Evolutionary conservation across 1,139 yeast species (phyloP), one percentile per base, ranked within the genome.

Genomic region (Sugiyamaella sp.): DNA sequence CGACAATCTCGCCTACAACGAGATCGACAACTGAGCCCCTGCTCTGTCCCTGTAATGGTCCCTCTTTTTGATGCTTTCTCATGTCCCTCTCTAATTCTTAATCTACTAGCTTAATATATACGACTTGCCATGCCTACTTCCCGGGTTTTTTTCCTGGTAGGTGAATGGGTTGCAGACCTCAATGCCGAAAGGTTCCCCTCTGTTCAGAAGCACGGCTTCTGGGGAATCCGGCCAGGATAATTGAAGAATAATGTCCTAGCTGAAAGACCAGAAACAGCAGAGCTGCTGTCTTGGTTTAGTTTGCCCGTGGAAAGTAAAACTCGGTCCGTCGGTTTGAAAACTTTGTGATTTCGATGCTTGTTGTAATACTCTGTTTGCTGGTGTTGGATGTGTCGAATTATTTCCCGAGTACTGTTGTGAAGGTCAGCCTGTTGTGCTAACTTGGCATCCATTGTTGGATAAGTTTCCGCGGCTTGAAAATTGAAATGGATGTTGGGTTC

Each of bases 1-100:
- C 27, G 56, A 53, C 19, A 53, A 38, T 25, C 19, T 49, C n/a
- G 52, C 50, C 25, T 44, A 44, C 29, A 44, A 52, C 17, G 55
- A 52, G 37, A 38, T 52, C 17, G 46, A 33, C 9, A 12, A 42
- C 46, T 29, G 38, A 12, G n/a, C 38, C 38, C 16, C n/a, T n/a
- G n/a, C n/a, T n/a, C n/a, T n/a, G n/a, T n/a, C n/a, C n/a, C n/a
- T n/a, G n/a, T n/a, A n/a, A n/a, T n/a, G n/a, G n/a, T n/a, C n/a
- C n/a, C n/a, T n/a, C n/a, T n/a, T n/a, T n/a, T n/a, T n/a, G n/a
- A n/a, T n/a, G n/a, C n/a, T n/a, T n/a, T n/a, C n/a, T n/a, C n/a
- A n/a, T n/a, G n/a, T n/a, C n/a, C n/a, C n/a, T n/a, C n/a, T n/a
- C n/a, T n/a, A n/a, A n/a, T n/a, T n/a, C n/a, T n/a, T n/a, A n/a